Conservation (phyloP, 108 stramenopile genomes). For the Cyclotella kingstonii region DNA sequence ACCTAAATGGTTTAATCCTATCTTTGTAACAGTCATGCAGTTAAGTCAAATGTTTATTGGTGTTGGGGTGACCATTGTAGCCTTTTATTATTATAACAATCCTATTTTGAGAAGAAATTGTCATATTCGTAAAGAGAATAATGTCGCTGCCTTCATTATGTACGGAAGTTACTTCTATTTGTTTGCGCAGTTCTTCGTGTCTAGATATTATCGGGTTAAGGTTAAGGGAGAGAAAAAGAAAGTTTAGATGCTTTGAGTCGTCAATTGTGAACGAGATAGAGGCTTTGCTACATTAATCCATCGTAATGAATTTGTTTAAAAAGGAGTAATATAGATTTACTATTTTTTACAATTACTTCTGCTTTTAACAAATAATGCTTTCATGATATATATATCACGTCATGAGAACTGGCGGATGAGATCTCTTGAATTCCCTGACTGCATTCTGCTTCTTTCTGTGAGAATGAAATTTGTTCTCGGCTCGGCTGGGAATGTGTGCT, state of each 20-base stretch:
- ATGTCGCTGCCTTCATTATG: conserved; percentile 87
- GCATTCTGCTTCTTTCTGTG: too few relatives aligned
- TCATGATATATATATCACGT: too few relatives aligned
- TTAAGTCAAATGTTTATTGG: conserved; percentile 96
- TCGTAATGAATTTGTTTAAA: neutral
- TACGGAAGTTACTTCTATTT: conserved; percentile 87
- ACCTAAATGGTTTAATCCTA: conserved; percentile 85
- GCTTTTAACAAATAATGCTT: too few relatives aligned
- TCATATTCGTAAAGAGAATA: conserved; percentile 72
- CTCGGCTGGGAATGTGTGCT: too few relatives aligned
- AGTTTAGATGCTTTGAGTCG: conserved; percentile 2
- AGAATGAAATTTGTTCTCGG: too few relatives aligned
- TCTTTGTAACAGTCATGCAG: conserved; percentile 87
- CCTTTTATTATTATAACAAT: conserved; percentile 65
- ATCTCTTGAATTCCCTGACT: neutral
- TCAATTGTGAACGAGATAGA: neutral
- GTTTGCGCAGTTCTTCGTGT: conserved; percentile 87
- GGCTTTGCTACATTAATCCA: neutral
- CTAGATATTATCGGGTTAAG: conserved; percentile 66
- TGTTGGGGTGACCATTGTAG: conserved; percentile 64
- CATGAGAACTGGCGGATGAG: neutral
- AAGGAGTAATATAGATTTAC: too few relatives aligned
- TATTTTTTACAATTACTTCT: too few relatives aligned
- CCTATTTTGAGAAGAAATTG: conserved; percentile 42
- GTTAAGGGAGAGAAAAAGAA: conserved; percentile 48